Percentiles rank a stretch among this genome's conserved stretches.
These are phyloP conservation scores for Tuctoria greenei DNA, from an alignment of 176 grass and related monocot genomes.

Conservation along the genomic window DNA sequence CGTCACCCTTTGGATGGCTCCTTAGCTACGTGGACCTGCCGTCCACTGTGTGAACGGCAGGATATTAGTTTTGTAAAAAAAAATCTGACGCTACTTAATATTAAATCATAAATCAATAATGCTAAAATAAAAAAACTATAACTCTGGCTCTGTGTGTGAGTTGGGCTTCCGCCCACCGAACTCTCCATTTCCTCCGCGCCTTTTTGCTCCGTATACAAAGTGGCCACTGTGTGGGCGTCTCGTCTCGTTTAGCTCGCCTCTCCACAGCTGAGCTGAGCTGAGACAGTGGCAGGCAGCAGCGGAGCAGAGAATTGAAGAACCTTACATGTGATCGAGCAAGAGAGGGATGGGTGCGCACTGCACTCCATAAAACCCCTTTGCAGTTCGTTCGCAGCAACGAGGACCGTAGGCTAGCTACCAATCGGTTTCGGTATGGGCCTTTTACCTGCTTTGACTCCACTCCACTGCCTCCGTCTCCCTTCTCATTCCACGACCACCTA, in stretches of 20 bases:
- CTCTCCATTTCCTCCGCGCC: conserved; percentile 37
- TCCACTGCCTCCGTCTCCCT: not conserved
- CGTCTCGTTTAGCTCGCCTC: not conserved
- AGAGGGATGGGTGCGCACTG: not conserved
- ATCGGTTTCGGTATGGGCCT: too few relatives aligned
- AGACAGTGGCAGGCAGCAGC: conserved; percentile 43
- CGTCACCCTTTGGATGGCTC: too few relatives aligned
- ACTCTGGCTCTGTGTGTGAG: too few relatives aligned
- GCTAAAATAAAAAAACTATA: too few relatives aligned
- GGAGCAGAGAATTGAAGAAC: conserved; percentile 59
- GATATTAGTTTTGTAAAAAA: too few relatives aligned
- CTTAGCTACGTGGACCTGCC: too few relatives aligned
- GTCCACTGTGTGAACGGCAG: too few relatives aligned
- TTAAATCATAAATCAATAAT: too few relatives aligned
- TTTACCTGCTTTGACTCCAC: conserved; percentile 59
- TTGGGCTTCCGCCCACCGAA: conserved; percentile 38
- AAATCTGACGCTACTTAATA: too few relatives aligned
- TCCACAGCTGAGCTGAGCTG: not conserved
- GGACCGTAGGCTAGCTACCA: too few relatives aligned
- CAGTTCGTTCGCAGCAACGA: not conserved
- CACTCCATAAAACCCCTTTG: conserved; percentile 32
- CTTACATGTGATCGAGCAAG: conserved; percentile 51
- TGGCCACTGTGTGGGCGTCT: conserved; percentile 43
- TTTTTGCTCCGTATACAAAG: conserved; percentile 31
- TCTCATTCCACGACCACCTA: too few relatives aligned